These are phyloP conservation scores for Backusella australiensis DNA, from an alignment of 192 early-diverging fungal species.

Conservation along the genomic window DNA sequence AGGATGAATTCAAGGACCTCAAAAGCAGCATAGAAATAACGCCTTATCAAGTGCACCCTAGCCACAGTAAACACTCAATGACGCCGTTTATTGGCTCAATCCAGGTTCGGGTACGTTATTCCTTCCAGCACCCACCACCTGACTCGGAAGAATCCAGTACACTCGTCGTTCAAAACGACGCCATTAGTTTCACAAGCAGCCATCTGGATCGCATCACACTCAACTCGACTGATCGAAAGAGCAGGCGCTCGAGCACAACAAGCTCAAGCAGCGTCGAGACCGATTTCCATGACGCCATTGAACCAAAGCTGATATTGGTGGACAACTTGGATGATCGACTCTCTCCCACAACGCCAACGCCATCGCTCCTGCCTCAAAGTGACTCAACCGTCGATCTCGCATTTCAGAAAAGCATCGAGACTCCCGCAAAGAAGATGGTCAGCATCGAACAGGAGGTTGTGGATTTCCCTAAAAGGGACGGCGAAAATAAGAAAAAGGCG, in stretches of 20 bases:
- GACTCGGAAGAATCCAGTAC: conserved; percentile 10
- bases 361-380: not conserved
- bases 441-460: conserved; percentile 11
- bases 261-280: not conserved
- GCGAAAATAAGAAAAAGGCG: conserved; percentile 6
- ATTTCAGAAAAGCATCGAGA: not conserved
- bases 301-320: conserved; percentile 11
- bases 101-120: conserved; percentile 32
- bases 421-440: not conserved
- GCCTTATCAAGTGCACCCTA: conserved; percentile 16
- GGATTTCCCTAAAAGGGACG: conserved; percentile 36
- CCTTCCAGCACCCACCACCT: conserved; percentile 28
- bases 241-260: not conserved
- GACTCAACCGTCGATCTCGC: conserved; percentile 10
- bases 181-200: conserved; percentile 8
- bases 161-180: conserved; percentile 1
- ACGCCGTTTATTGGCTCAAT: conserved; percentile 33
- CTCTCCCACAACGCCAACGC: not conserved
- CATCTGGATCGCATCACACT: not conserved
- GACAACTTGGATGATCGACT: not conserved
- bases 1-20: not conserved
- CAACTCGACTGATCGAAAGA: not conserved
- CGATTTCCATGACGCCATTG: conserved; percentile 15
- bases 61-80: conserved; percentile 31
- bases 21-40: not conserved